phyloP scores from a whole-genome alignment of 2,329 filamentous ascomycete genomes.

The Chaetomium sp. region DNA sequence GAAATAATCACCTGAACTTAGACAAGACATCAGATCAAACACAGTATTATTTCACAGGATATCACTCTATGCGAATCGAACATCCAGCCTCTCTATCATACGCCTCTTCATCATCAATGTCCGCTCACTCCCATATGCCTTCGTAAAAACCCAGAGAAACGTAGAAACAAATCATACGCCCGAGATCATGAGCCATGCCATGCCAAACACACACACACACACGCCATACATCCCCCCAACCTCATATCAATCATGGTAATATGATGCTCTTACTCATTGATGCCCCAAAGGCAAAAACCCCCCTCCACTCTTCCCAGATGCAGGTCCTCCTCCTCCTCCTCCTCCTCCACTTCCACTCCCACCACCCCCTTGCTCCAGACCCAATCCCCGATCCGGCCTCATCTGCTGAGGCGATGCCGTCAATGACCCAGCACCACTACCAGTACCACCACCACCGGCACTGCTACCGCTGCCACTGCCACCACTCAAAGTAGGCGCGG shows the following conservation, averaged over 20 bases:
- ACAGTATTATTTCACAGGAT: too few relatives aligned
- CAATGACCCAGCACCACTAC: background rate
- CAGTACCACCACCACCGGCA: background rate
- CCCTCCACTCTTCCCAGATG: background rate
- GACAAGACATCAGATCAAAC: too few relatives aligned
- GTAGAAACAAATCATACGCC: too few relatives aligned
- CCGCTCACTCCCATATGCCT: too few relatives aligned
- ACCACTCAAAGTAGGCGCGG: background rate
- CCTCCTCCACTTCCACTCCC: background rate
- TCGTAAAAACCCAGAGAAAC: too few relatives aligned
- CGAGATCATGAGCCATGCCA: background rate
- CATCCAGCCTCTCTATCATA: too few relatives aligned
- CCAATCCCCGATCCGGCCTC: background rate
- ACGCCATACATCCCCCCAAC: background rate
- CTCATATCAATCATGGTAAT: background rate
- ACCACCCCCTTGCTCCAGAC: background rate
- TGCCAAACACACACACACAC: background rate
- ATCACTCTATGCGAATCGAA: too few relatives aligned
- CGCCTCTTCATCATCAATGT: too few relatives aligned
- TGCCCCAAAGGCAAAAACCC: slow-evolving; percentile 3
- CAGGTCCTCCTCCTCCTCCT: background rate
- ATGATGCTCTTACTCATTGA: too few relatives aligned
- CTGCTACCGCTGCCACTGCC: background rate
- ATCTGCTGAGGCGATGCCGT: slow-evolving; percentile 5
- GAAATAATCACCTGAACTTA: too few relatives aligned